Percentiles rank a stretch among this genome's conserved stretches.
phyloP scores from a whole-genome alignment of 768 basidiomycete species.

The Sporobolomyces roseus region DNA sequence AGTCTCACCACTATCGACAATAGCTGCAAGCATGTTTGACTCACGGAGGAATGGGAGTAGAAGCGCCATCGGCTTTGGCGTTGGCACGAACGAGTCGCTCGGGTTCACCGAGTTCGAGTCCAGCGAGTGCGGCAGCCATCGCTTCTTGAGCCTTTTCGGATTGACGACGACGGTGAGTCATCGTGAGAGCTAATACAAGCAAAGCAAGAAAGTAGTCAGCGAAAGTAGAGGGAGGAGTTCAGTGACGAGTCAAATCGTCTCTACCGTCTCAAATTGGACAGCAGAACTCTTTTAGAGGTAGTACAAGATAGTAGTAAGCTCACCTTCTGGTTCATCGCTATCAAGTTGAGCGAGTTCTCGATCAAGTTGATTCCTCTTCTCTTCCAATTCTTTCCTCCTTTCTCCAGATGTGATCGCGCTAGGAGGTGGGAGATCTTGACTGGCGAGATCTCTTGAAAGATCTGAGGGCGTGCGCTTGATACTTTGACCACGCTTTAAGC shows the following conservation, averaged over 20 bases:
- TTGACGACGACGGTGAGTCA: constrained; percentile 39
- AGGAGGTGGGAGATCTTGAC: constrained; percentile 28
- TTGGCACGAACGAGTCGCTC: constrained; percentile 41
- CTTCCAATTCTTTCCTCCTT: constrained; percentile 4
- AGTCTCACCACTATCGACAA: too few species aligned
- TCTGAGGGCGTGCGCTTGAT: constrained; percentile 41
- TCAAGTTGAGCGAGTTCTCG: constrained; percentile 19
- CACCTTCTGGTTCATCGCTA: constrained; percentile 21
- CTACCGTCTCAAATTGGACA: too few species aligned
- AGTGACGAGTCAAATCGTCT: too few species aligned
- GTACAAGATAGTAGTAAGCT: neutral
- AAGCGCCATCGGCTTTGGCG: constrained; percentile 38
- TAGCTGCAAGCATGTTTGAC: neutral
- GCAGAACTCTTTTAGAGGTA: too few species aligned
- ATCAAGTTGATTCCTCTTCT: constrained; percentile 16
- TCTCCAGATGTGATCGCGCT: constrained; percentile 22
- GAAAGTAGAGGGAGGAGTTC: too few species aligned
- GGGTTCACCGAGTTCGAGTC: constrained; percentile 37
- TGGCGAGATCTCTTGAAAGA: constrained; percentile 23
- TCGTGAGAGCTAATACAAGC: constrained; percentile 25
- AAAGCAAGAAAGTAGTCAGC: too few species aligned
- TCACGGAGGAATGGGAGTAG: constrained; percentile 38
- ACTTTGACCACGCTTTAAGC: constrained; percentile 1
- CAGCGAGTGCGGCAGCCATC: constrained; percentile 36
- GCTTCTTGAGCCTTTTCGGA: constrained; percentile 40